Evolutionary conservation across 2,329 filamentous ascomycete genomes (phyloP).

Genomic region (Berkeleyomyces basicola): DNA sequence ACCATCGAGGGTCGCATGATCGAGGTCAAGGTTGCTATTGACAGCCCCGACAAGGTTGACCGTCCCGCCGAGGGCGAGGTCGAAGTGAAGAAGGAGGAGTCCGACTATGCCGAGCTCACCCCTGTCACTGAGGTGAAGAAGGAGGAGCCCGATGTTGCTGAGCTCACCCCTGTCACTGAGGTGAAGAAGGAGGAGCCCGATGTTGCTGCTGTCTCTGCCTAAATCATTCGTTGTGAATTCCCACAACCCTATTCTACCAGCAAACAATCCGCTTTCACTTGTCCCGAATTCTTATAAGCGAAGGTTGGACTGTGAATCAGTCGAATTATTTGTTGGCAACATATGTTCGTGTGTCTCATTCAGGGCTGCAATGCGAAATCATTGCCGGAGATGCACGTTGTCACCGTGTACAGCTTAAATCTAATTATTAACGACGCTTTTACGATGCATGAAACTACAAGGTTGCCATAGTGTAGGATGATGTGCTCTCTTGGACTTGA

Average conservation of each 20-base stretch:
- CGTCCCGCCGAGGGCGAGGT: slow-evolving; percentile 56
- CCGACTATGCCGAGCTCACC: neutral
- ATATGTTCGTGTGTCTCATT: neutral
- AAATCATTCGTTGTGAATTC: neutral
- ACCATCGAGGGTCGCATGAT: slow-evolving; percentile 98
- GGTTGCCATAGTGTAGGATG: too few relatives aligned
- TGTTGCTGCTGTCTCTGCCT: slow-evolving; percentile 4
- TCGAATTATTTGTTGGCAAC: neutral
- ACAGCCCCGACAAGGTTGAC: slow-evolving; percentile 90
- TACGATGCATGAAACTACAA: slow-evolving; percentile 8
- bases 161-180: slow-evolving; percentile 8
- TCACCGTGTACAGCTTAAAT: slow-evolving; percentile 10
- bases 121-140: slow-evolving; percentile 12
- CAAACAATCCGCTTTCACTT: neutral
- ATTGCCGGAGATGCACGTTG: slow-evolving; percentile 2
- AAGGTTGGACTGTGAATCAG: neutral
- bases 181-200: slow-evolving; percentile 4
- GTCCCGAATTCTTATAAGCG: neutral
- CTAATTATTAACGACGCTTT: slow-evolving; percentile 14
- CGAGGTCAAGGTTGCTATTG: slow-evolving; percentile 98
- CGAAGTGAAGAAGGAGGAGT: slow-evolving; percentile 18
- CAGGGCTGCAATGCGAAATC: slow-evolving; percentile 3
- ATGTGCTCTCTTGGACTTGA: too few relatives aligned
- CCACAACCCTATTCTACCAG: slow-evolving; percentile 4
- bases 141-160: neutral